Evolutionary conservation across 495 filamentous ascomycete species (phyloP), one percentile per base, ranked within the genome.

Genomic region (Peziza echinospora): DNA sequence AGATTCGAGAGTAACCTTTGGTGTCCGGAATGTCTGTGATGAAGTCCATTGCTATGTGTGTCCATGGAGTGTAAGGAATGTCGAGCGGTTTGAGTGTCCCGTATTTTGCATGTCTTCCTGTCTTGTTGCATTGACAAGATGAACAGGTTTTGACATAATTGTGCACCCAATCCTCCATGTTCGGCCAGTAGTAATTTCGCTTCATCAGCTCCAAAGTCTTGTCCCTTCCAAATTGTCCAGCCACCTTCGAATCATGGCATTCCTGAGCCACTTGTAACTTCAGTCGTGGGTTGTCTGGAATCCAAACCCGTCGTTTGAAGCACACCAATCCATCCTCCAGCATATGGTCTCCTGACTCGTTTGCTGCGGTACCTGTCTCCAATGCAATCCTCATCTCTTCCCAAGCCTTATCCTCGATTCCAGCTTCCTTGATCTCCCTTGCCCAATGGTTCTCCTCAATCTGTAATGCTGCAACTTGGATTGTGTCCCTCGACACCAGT

Each of bases 191-290:
- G 1, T 44, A 47, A 11, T 50, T 49, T 7, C 50, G 1, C 2
- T 21, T 3, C 0, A 52, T 44, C 3, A 52, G n/a, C 9, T 49
- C 34, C 0, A 49, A 42, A 1, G 46, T 52, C 17, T 52, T 52
- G 26, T 48, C 41, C 1, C 44, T 28, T 9, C 46, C 46, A 5
- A 48, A 41, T 11, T 49, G 21, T 13, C 47, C 50, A 5, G 43
- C 47, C 1, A 41, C n/a, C 28, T 41, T 26, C 5, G 30, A 43
- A 11, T 52, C 46, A 7, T 52, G n/a, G 26, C n/a, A 34, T 7
- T 34, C 26, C n/a, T 34, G 26, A n/a, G n/a, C n/a, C 7, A 34
- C 8, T 7, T n/a, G 26, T 7, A 34, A n/a, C 26, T 34, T 34
- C 8, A 34, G 26, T 8, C 8, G 26, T n/a, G n/a, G 7, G 26